phyloP scores from a whole-genome alignment of 305 asterid species.

The Rubia balearica region DNA sequence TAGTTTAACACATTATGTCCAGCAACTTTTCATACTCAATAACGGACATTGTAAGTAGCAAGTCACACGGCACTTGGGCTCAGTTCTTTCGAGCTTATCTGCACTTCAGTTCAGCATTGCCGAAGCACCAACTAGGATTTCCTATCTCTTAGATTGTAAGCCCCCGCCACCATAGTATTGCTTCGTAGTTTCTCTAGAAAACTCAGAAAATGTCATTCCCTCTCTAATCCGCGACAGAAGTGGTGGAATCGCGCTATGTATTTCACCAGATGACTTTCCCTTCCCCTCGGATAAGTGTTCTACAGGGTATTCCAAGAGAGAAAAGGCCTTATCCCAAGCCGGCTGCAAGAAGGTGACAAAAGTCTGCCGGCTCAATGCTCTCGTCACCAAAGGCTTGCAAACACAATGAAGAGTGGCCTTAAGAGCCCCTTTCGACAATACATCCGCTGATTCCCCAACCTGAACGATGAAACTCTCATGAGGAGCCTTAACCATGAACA shows the following conservation, averaged over 20 bases:
- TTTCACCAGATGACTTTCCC: constrained; percentile 17
- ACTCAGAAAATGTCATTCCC: constrained; percentile 87
- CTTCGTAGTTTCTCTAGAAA: constrained; percentile 71
- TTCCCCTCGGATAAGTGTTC: constrained; percentile 23
- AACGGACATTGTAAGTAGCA: background rate
- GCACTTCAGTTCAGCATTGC: background rate
- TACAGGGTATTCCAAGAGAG: constrained; percentile 48
- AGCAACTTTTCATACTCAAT: too few relatives aligned
- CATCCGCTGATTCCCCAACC: constrained; percentile 86
- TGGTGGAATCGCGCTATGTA: constrained; percentile 54
- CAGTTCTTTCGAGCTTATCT: too few relatives aligned
- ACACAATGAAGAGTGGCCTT: constrained; percentile 87
- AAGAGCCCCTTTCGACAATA: constrained; percentile 73
- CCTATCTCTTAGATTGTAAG: constrained; percentile 62
- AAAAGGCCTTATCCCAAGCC: constrained; percentile 61
- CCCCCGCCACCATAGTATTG: constrained; percentile 73
- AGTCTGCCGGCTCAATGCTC: constrained; percentile 72
- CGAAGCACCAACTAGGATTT: constrained; percentile 4
- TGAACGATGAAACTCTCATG: constrained; percentile 66
- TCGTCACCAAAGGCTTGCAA: constrained; percentile 37
- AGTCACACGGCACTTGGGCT: background rate
- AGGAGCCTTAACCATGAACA: constrained; percentile 46
- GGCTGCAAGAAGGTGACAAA: constrained; percentile 90
- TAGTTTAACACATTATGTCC: background rate
- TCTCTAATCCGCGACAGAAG: constrained; percentile 50